phyloP scores from a whole-genome alignment of 148 eudicot genomes.

The Chenopodium album region DNA sequence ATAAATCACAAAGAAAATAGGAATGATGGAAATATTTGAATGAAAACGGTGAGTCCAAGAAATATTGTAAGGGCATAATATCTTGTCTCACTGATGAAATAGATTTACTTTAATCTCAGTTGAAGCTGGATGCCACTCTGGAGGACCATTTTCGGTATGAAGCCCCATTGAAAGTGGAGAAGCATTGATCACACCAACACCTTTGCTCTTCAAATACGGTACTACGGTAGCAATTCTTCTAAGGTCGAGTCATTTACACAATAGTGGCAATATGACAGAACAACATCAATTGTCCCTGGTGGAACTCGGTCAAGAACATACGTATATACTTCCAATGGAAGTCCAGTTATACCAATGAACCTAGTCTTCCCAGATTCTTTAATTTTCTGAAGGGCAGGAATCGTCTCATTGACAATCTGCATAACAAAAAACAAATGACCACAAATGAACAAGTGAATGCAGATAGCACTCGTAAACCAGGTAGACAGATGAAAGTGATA shows the following conservation, averaged over 20 bases:
- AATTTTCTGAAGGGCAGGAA: slow-evolving; percentile 91
- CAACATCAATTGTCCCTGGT: slow-evolving; percentile 81
- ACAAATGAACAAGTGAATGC: background rate
- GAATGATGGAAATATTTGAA: background rate
- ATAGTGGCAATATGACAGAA: slow-evolving; percentile 89
- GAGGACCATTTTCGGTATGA: slow-evolving; percentile 91
- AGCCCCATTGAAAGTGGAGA: slow-evolving; percentile 99
- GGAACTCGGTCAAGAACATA: slow-evolving; percentile 93
- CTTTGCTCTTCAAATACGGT: slow-evolving; percentile 91
- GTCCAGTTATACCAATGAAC: slow-evolving; percentile 95
- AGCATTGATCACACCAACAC: slow-evolving; percentile 93
- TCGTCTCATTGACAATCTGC: slow-evolving; percentile 89
- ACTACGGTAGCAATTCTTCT: slow-evolving; percentile 80
- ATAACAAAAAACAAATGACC: background rate
- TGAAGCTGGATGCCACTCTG: slow-evolving; percentile 99
- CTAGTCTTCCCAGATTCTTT: slow-evolving; percentile 84
- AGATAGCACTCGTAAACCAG: background rate
- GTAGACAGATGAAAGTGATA: background rate
- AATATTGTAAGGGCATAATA: background rate
- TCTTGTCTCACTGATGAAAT: background rate
- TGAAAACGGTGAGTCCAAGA: background rate
- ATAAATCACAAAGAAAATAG: background rate
- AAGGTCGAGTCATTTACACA: slow-evolving; percentile 82
- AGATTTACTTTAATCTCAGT: slow-evolving; percentile 64
- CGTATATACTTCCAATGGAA: slow-evolving; percentile 75